phyloP scores from a whole-genome alignment of 768 basidiomycete species.

The Holtermannia corniformis region DNA sequence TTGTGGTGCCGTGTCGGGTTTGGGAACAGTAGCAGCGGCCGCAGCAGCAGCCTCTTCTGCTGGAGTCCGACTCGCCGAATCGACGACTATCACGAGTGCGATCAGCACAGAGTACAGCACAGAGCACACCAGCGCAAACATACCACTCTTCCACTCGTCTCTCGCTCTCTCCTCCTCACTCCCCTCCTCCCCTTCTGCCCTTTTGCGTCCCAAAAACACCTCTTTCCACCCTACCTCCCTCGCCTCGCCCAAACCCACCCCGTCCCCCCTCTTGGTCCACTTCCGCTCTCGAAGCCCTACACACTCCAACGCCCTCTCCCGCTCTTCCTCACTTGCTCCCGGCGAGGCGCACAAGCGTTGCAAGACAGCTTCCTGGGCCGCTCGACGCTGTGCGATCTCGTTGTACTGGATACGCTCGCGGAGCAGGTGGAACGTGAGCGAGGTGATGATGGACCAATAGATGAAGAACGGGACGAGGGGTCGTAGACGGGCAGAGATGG shows the following conservation, averaged over 20 bases:
- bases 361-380: slow-evolving; percentile 37
- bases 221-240: slow-evolving; percentile 35
- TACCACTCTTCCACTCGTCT: slow-evolving; percentile 20
- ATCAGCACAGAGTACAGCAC: neutral
- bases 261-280: slow-evolving; percentile 14
- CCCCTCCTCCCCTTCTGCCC: slow-evolving; percentile 13
- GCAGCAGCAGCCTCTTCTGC: neutral
- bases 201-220: slow-evolving; percentile 39
- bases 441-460: slow-evolving; percentile 36
- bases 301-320: slow-evolving; percentile 39
- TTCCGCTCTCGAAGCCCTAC: slow-evolving; percentile 40
- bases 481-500: slow-evolving; percentile 29
- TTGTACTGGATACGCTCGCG: slow-evolving; percentile 23
- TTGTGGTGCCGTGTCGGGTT: neutral
- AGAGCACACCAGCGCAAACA: too few relatives aligned
- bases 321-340: slow-evolving; percentile 17
- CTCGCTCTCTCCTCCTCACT: slow-evolving; percentile 13
- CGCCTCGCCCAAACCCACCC: slow-evolving; percentile 13
- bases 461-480: slow-evolving; percentile 38
- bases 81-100: neutral
- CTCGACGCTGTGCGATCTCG: too few relatives aligned
- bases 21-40: neutral
- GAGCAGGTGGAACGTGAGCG: slow-evolving; percentile 31
- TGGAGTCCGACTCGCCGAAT: neutral
- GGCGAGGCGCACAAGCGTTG: too few relatives aligned